phyloP scores from a whole-genome alignment of 352 stramenopile genomes.

The Aphanomyces invadans region DNA sequence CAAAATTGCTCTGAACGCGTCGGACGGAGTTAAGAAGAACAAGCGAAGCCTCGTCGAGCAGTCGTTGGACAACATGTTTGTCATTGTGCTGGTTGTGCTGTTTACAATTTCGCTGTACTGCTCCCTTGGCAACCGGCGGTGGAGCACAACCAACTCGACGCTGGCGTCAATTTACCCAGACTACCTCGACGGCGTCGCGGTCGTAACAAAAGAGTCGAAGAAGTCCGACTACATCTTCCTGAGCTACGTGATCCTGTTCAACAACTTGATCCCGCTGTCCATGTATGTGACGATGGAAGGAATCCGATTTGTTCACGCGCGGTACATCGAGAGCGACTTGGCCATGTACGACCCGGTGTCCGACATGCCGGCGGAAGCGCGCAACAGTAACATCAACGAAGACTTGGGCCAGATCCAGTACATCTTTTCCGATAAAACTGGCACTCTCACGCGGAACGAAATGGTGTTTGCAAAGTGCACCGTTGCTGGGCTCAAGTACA shows the following conservation, averaged over 20 bases:
- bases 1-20: conserved; percentile 82
- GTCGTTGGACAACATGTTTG: conserved; percentile 83
- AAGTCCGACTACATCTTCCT: conserved; percentile 83
- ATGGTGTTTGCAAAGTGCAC: conserved; percentile 90
- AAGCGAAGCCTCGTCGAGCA: conserved; percentile 85
- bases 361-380: conserved; percentile 70
- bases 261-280: conserved; percentile 81
- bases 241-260: conserved; percentile 86
- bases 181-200: not conserved
- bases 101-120: conserved; percentile 79
- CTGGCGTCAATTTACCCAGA: conserved; percentile 22
- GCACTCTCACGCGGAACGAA: conserved; percentile 79
- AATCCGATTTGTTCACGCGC: conserved; percentile 78
- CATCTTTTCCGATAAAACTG: conserved; percentile 86
- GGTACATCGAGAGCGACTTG: conserved; percentile 80
- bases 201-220: not conserved
- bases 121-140: conserved; percentile 79
- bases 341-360: conserved; percentile 71
- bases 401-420: conserved; percentile 87
- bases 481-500: conserved; percentile 87
- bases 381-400: conserved; percentile 85
- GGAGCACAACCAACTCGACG: conserved; percentile 37
- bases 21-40: conserved; percentile 44
- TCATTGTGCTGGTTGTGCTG: conserved; percentile 77
- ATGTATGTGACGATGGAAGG: conserved; percentile 89